Conservation (phyloP, 192 early-diverging fungal genomes). For the Entomortierella parvispora region DNA sequence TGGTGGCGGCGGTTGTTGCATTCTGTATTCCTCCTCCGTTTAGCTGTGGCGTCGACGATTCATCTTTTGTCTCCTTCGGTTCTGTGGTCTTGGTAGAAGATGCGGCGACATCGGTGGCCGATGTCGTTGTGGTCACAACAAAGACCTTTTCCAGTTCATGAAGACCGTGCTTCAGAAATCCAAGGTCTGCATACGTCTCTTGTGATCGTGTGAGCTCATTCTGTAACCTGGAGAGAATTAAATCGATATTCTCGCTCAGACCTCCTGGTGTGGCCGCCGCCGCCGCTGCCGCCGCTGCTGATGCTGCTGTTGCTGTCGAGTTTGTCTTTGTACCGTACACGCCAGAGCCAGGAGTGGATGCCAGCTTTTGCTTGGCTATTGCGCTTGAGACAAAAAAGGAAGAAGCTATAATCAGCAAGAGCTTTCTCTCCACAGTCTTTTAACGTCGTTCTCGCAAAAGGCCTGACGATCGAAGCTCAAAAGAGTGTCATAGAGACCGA, state of each 20-base stretch:
- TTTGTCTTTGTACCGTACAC: slow-evolving; percentile 13
- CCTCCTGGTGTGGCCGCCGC: slow-evolving; percentile 8
- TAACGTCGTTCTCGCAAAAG: too few species aligned
- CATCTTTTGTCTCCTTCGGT: background rate
- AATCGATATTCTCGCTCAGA: slow-evolving; percentile 44
- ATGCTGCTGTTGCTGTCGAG: background rate
- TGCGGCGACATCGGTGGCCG: background rate
- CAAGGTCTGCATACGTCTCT: slow-evolving; percentile 44
- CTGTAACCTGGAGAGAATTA: slow-evolving; percentile 43
- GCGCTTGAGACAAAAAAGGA: slow-evolving; percentile 13
- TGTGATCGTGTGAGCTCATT: slow-evolving; percentile 47
- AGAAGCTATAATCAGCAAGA: background rate
- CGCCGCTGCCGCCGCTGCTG: too few species aligned
- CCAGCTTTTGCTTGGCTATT: slow-evolving; percentile 28
- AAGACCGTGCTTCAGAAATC: slow-evolving; percentile 33
- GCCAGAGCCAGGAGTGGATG: slow-evolving; percentile 17
- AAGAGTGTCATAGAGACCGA: too few species aligned
- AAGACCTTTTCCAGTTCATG: slow-evolving; percentile 39
- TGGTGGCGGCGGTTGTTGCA: too few species aligned
- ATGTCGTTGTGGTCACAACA: slow-evolving; percentile 2
- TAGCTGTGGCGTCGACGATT: background rate
- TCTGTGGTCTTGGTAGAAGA: background rate
- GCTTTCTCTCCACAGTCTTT: too few species aligned
- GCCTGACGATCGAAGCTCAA: too few species aligned
- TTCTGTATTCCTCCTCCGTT: too few species aligned